Conservation (phyloP, 306 rosid genomes). For the Cercis canadensis region DNA sequence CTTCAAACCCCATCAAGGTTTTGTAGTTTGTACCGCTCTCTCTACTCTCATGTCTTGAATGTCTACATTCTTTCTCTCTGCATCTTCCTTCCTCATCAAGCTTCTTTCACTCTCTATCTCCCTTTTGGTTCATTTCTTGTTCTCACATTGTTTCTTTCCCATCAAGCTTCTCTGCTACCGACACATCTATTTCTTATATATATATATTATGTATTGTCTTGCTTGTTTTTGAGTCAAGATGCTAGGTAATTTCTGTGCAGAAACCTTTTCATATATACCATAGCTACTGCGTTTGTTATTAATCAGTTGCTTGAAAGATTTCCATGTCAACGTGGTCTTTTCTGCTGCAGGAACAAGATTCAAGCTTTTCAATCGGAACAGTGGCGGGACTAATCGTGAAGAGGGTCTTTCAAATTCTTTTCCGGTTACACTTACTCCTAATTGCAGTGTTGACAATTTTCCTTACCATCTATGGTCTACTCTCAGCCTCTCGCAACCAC, state of each 20-base stretch:
- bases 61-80: neutral
- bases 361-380: constrained; percentile 40
- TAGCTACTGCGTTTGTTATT: constrained; percentile 10
- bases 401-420: constrained; percentile 46
- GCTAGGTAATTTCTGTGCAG: neutral
- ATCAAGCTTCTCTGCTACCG: too few relatives aligned
- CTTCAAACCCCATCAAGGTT: constrained; percentile 46
- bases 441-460: constrained; percentile 46
- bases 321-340: constrained; percentile 21
- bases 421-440: constrained; percentile 52
- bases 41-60: neutral
- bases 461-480: constrained; percentile 50
- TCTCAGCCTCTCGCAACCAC: constrained; percentile 44
- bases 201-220: constrained; percentile 5
- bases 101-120: too few relatives aligned
- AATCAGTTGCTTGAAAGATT: constrained; percentile 10
- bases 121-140: too few relatives aligned
- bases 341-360: constrained; percentile 49
- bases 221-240: neutral
- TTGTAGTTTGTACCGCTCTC: neutral
- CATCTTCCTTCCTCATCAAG: too few relatives aligned
- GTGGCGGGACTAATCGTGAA: constrained; percentile 36
- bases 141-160: too few relatives aligned
- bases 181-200: constrained; percentile 14
- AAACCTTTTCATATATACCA: constrained; percentile 4